phyloP scores from a whole-genome alignment of 441 rosid species.

The Aquilaria agallochum region DNA sequence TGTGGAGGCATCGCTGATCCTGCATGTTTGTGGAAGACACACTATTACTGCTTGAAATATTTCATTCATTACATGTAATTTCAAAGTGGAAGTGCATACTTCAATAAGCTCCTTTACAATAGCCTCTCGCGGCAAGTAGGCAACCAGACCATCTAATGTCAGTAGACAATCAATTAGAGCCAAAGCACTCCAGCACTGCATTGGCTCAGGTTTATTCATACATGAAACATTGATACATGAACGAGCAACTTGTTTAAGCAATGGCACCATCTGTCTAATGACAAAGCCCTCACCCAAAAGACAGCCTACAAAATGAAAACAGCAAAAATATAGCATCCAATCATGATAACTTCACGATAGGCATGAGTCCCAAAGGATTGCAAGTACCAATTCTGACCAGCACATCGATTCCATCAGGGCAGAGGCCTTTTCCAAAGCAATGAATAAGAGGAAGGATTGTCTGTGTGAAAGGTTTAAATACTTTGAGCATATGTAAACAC shows the following conservation, averaged over 20 bases:
- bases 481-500: conserved; percentile 12
- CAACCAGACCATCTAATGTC: conserved; percentile 74
- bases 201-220: conserved; percentile 79
- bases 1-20: conserved; percentile 65
- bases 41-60: conserved; percentile 11
- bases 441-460: conserved; percentile 87
- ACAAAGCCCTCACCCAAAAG: conserved; percentile 74
- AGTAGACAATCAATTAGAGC: conserved; percentile 76
- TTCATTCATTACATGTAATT: conserved; percentile 12
- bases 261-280: conserved; percentile 81
- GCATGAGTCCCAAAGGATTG: conserved; percentile 23
- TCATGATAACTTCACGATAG: conserved; percentile 17
- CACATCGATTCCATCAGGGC: conserved; percentile 89
- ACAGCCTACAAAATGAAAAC: conserved; percentile 61
- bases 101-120: conserved; percentile 75
- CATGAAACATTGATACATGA: conserved; percentile 57
- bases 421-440: conserved; percentile 91
- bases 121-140: conserved; percentile 63
- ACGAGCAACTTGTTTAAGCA: conserved; percentile 72
- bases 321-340: conserved; percentile 22
- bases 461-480: conserved; percentile 39
- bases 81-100: conserved; percentile 37
- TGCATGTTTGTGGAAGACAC: conserved; percentile 35
- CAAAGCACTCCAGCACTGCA: conserved; percentile 82
- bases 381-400: conserved; percentile 91